Conservation (phyloP, 352 stramenopile genomes). For the Globisporangium emineosum region DNA sequence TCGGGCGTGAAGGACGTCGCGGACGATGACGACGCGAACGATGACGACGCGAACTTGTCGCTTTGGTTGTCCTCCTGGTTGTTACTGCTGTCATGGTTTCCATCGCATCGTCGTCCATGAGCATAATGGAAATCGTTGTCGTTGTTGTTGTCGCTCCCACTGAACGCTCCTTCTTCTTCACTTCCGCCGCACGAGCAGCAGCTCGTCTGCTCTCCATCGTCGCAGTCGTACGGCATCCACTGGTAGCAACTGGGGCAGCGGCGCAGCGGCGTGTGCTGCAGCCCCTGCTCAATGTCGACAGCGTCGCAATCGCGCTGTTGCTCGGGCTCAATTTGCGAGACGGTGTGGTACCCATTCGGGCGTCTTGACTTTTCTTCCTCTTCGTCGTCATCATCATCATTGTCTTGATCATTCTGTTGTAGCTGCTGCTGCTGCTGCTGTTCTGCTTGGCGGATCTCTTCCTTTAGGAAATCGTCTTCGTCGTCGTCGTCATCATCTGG, state of each 20-base stretch:
- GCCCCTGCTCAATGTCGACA: not conserved
- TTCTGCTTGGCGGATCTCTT: constrained; percentile 19
- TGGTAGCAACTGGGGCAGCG: constrained; percentile 6
- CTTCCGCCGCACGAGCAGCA: constrained; percentile 17
- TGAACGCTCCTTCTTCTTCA: constrained; percentile 20
- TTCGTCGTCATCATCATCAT: constrained; percentile 7
- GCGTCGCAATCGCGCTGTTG: not conserved
- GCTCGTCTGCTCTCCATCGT: constrained; percentile 24
- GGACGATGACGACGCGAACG: constrained; percentile 11
- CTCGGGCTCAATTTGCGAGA: not conserved
- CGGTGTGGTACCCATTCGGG: not conserved
- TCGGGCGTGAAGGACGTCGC: constrained; percentile 11
- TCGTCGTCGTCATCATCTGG: not conserved
- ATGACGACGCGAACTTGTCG: constrained; percentile 14
- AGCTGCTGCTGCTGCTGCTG: constrained; percentile 1
- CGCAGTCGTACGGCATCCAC: constrained; percentile 29
- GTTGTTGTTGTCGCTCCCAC: constrained; percentile 22
- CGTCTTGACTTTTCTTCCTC: constrained; percentile 13
- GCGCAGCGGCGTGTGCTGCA: not conserved
- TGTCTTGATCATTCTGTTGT: not conserved
- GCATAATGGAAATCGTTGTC: not conserved
- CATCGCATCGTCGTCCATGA: constrained; percentile 15
- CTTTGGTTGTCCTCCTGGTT: constrained; percentile 29
- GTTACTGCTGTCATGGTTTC: constrained; percentile 25
- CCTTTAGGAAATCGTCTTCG: constrained; percentile 4